Conservation (phyloP, 495 filamentous ascomycete genomes). For the Massariosphaeria phaeospora region DNA sequence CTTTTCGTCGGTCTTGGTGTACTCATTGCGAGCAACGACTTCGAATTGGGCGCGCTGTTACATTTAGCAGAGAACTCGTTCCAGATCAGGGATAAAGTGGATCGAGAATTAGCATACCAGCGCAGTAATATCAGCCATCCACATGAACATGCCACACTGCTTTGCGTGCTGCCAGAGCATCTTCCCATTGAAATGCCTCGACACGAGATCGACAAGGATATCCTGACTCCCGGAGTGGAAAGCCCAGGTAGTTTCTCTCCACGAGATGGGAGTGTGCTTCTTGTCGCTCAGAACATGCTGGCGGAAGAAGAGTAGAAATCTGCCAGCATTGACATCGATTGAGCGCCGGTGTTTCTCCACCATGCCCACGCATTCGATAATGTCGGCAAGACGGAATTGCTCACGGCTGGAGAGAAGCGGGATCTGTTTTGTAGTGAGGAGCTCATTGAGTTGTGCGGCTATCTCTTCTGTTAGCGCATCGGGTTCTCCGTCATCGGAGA, state of each 20-base stretch:
- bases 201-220: conserved; percentile 84
- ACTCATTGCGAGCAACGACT: conserved; percentile 83
- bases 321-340: conserved; percentile 88
- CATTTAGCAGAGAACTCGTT: conserved; percentile 20
- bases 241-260: conserved; percentile 93
- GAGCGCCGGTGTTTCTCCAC: conserved; percentile 86
- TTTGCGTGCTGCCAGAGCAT: conserved; percentile 80
- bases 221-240: conserved; percentile 90
- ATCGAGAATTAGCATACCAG: conserved; percentile 61
- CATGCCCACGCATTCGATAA: conserved; percentile 79
- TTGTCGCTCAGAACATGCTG: conserved; percentile 68
- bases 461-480: conserved; percentile 67
- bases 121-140: conserved; percentile 71
- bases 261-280: conserved; percentile 61
- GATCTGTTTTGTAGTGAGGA: conserved; percentile 66
- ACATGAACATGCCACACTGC: conserved; percentile 91
- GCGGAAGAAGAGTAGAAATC: conserved; percentile 84
- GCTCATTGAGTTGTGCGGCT: conserved; percentile 68
- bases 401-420: conserved; percentile 82
- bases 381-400: conserved; percentile 82
- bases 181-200: conserved; percentile 67
- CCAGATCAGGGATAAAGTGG: neutral
- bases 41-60: conserved; percentile 74
- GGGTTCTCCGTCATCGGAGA: conserved; percentile 43
- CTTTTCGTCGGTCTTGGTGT: conserved; percentile 78